phyloP scores from a whole-genome alignment of 2,329 filamentous ascomycete species.

The Ascochyta rabiei region DNA sequence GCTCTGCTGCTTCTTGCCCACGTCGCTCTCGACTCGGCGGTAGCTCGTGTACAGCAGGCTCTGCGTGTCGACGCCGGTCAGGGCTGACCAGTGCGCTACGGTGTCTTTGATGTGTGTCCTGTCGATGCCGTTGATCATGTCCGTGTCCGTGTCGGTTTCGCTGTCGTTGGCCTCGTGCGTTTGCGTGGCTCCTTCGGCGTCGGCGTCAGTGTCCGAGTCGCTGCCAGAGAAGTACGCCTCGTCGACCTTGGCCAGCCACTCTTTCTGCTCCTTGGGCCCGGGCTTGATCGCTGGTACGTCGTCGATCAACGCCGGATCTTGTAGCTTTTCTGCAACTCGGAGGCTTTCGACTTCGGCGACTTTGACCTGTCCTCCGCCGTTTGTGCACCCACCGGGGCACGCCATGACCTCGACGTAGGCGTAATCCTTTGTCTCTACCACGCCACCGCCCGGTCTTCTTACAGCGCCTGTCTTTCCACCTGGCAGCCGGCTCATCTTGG shows the following conservation, averaged over 20 bases:
- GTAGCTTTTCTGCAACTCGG: conserved; percentile 36
- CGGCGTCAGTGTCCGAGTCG: conserved; percentile 43
- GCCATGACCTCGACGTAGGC: conserved; percentile 99
- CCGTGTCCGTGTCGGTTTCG: conserved; percentile 7
- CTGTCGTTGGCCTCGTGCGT: conserved; percentile 27
- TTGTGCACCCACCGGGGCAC: conserved; percentile 97
- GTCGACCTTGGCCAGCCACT: conserved; percentile 58
- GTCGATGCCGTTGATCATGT: conserved; percentile 67
- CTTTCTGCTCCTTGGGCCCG: conserved; percentile 80
- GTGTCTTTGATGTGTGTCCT: conserved; percentile 69
- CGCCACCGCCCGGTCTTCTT: conserved; percentile 74
- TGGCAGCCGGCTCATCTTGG: conserved; percentile 65
- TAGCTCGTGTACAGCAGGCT: conserved; percentile 85
- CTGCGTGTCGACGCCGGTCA: conserved; percentile 72
- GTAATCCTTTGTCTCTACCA: conserved; percentile 70
- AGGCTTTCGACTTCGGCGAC: conserved; percentile 72
- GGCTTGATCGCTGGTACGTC: conserved; percentile 54
- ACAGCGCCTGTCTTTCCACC: conserved; percentile 42
- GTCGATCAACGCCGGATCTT: conserved; percentile 24
- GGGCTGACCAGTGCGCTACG: conserved; percentile 75
- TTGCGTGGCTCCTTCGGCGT: conserved; percentile 50
- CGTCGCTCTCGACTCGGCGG: conserved; percentile 91
- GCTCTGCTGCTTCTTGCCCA: conserved; percentile 69
- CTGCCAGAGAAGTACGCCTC: conserved; percentile 88
- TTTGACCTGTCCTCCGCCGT: conserved; percentile 95